Evolutionary conservation across 352 stramenopile genomes (phyloP).

Genomic region (Thraustochytrium sp.): DNA sequence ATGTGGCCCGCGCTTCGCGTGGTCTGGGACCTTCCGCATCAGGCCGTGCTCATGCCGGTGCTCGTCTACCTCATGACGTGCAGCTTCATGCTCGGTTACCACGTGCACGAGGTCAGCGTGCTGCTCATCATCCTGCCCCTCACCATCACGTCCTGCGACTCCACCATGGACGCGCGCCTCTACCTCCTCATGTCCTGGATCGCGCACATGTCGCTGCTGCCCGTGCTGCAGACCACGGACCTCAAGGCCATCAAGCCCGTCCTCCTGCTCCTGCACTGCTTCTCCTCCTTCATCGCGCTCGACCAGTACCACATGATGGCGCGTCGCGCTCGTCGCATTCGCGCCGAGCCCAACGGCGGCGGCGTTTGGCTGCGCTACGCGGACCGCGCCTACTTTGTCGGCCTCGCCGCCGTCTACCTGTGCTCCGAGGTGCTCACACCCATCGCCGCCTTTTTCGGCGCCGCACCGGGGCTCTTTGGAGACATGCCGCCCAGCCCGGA

Average conservation of each 20-base stretch:
- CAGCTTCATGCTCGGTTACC: slow-evolving; percentile 25
- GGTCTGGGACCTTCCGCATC: slow-evolving; percentile 31
- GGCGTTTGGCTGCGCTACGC: not conserved
- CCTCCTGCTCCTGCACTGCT: slow-evolving; percentile 27
- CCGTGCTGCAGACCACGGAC: slow-evolving; percentile 12
- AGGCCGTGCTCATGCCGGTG: not conserved
- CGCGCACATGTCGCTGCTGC: slow-evolving; percentile 8
- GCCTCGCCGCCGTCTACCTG: not conserved
- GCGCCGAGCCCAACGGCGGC: slow-evolving; percentile 25
- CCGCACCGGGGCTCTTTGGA: not conserved
- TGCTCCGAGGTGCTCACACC: not conserved
- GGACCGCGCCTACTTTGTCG: slow-evolving; percentile 31
- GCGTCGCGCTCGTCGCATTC: slow-evolving; percentile 9
- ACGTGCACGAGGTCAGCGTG: slow-evolving; percentile 26
- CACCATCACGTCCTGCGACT: slow-evolving; percentile 13
- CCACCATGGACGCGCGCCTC: slow-evolving; percentile 28
- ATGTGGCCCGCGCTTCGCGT: not conserved
- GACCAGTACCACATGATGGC: slow-evolving; percentile 39
- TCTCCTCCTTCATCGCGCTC: slow-evolving; percentile 18
- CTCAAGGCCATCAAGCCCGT: slow-evolving; percentile 34
- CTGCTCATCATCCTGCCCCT: slow-evolving; percentile 20
- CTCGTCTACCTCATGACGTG: slow-evolving; percentile 36
- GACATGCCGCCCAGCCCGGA: not conserved
- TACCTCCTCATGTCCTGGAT: slow-evolving; percentile 41
- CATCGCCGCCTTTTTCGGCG: not conserved